Base-by-base conservation (phyloP, 2,329 filamentous ascomycete species). In the Aspergillus pseudonomiae region DNA sequence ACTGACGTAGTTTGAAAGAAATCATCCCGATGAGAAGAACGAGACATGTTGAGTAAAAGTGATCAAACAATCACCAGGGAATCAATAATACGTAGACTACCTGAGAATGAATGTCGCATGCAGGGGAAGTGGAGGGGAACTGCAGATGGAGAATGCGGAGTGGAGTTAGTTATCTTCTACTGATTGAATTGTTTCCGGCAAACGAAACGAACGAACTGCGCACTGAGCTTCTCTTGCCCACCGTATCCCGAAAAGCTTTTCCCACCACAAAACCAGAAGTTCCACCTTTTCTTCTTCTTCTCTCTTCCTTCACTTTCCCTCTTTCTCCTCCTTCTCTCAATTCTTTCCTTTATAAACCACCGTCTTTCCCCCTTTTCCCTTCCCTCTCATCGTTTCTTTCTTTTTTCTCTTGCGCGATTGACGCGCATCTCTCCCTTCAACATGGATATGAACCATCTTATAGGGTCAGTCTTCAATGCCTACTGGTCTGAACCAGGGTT, bases 1-100 rank as follows among this genome's bases (percentile, higher is more conserved):
- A 77, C 89, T 79, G 81, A 95, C 92, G 94, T 91, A 34, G 93
- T 96, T 79, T 97, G 92, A 75, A 98, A 98, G 82, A 96, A 98
- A 74, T 95, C 88, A 34, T 91, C 89, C 58, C 89, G 85, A 73
- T 96, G 87, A 57, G 86, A 85, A 32, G 91, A 91, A 67, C 88
- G 85, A 77, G 91, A 90, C 83, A 87, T 89, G 6, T 21, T 52
- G 48, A 32, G 16, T 6, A n/a, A 34, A 34, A 34, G 10, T 9
- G 19, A 41, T 11, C 11, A 4, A 34, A 12, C 32, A 34, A 34
- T 34, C 32, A 34, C 32, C 32, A 5, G 26, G 26, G 26, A 12
- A 12, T 34, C 4, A 6, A 6, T 16, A 7, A 36, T 16, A 16
- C 7, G 45, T 14, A 14, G 45, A 26, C 45, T 48, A 7, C 4